Conservation (phyloP, 2,329 filamentous ascomycete genomes). For the Bretziella fagacearum region DNA sequence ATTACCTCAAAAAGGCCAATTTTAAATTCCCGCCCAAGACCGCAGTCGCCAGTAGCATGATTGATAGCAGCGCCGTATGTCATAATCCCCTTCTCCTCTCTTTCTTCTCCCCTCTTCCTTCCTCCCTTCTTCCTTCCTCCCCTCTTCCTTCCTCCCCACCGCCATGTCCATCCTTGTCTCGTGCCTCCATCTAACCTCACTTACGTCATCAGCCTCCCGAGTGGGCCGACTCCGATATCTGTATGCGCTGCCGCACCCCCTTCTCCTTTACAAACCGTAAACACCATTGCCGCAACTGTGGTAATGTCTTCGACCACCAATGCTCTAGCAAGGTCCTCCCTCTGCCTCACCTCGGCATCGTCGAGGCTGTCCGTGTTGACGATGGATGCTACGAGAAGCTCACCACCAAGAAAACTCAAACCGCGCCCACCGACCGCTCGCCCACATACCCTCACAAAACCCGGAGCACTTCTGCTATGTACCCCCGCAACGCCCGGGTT, state of each 20-base stretch:
- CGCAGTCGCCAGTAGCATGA: conserved; percentile 87
- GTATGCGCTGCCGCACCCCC: conserved; percentile 87
- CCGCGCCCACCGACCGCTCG: conserved; percentile 28
- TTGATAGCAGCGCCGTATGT: conserved; percentile 85
- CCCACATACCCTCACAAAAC: conserved; percentile 43
- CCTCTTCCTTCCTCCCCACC: conserved; percentile 47
- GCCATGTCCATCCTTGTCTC: neutral
- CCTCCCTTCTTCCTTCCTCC: neutral
- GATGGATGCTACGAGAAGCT: conserved; percentile 89
- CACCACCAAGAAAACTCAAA: conserved; percentile 44
- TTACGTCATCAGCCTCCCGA: conserved; percentile 55
- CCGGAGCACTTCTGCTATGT: conserved; percentile 54
- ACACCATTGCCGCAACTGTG: conserved; percentile 95
- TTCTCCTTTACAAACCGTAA: conserved; percentile 98
- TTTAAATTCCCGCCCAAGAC: conserved; percentile 77
- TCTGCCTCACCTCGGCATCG: conserved; percentile 80
- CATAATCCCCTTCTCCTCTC: neutral
- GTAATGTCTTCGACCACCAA: conserved; percentile 90
- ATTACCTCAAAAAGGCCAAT: conserved; percentile 54
- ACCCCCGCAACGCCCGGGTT: conserved; percentile 72
- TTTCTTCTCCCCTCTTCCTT: neutral
- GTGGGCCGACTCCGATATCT: conserved; percentile 95
- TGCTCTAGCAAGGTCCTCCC: conserved; percentile 82
- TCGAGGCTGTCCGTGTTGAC: conserved; percentile 81
- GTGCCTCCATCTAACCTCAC: neutral